Conservation (phyloP, 495 filamentous ascomycete species). For the Podospora appendiculata region DNA sequence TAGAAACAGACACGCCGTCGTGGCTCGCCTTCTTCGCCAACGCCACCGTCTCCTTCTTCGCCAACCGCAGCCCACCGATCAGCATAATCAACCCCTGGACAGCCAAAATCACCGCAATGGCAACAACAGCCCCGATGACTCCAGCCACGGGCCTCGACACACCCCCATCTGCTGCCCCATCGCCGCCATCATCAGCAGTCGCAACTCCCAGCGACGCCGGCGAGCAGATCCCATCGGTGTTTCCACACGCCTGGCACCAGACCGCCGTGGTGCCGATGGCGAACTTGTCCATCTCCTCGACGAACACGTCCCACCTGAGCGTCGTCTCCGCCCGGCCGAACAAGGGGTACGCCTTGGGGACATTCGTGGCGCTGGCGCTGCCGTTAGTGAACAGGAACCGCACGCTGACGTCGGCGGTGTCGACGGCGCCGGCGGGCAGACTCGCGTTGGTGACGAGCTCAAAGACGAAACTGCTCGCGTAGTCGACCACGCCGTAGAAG, state of each 20-base stretch:
- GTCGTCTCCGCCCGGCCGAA: constrained; percentile 50
- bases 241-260: constrained; percentile 68
- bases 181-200: background rate
- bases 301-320: constrained; percentile 59
- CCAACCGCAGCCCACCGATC: constrained; percentile 25
- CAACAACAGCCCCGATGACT: constrained; percentile 43
- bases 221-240: constrained; percentile 52
- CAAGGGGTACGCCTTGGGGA: constrained; percentile 53
- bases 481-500: constrained; percentile 64
- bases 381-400: constrained; percentile 75
- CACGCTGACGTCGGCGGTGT: constrained; percentile 53
- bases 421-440: constrained; percentile 28
- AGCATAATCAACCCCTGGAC: constrained; percentile 32
- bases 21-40: background rate
- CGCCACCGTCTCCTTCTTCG: constrained; percentile 18
- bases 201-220: constrained; percentile 10
- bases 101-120: constrained; percentile 35
- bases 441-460: constrained; percentile 62
- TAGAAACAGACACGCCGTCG: background rate
- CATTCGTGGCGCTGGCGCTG: constrained; percentile 40
- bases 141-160: constrained; percentile 45
- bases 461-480: constrained; percentile 60
- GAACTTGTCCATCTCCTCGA: constrained; percentile 48
- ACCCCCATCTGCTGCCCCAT: constrained; percentile 1
- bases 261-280: constrained; percentile 48